A percentile compares a stretch with the other conserved stretches of the same genome.
These are phyloP conservation scores for Xerocomellus amylosporus DNA, from an alignment of 768 basidiomycete species.

Conservation along the genomic window DNA sequence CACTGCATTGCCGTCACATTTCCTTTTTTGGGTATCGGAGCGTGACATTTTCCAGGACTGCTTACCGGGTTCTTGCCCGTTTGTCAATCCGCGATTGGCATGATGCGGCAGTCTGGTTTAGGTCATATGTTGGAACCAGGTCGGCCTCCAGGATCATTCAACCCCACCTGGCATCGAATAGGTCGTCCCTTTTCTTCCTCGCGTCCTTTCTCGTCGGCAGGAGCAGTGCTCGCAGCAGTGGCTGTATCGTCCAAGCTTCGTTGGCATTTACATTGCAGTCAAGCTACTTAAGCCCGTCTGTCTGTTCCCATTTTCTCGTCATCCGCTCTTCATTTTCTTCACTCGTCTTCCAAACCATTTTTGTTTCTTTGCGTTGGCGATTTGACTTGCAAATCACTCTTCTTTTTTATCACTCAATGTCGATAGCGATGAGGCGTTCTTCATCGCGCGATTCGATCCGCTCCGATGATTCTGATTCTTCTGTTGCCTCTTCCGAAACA, in stretches of 20 bases:
- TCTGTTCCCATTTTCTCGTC: background rate
- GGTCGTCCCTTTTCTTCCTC: background rate
- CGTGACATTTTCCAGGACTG: constrained; percentile 19
- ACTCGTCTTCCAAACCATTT: background rate
- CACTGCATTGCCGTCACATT: constrained; percentile 28
- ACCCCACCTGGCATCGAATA: background rate
- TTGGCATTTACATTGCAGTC: background rate
- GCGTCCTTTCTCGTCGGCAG: constrained; percentile 10
- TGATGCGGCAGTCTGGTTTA: constrained; percentile 5
- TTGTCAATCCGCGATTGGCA: constrained; percentile 15
- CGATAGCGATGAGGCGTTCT: constrained; percentile 16
- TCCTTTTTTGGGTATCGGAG: constrained; percentile 26
- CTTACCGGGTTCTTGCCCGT: constrained; percentile 7
- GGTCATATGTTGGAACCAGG: constrained; percentile 13
- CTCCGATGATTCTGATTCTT: constrained; percentile 29
- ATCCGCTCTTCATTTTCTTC: background rate
- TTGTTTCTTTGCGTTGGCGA: background rate
- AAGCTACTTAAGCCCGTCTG: constrained; percentile 23
- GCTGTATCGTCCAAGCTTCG: constrained; percentile 4
- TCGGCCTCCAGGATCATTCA: constrained; percentile 5
- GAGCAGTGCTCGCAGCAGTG: constrained; percentile 14
- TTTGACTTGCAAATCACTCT: background rate
- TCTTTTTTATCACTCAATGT: background rate
- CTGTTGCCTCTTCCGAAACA: constrained; percentile 37
- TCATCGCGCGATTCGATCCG: constrained; percentile 14